Conservation (phyloP, 148 eudicot genomes). For the Cornus controversa region DNA sequence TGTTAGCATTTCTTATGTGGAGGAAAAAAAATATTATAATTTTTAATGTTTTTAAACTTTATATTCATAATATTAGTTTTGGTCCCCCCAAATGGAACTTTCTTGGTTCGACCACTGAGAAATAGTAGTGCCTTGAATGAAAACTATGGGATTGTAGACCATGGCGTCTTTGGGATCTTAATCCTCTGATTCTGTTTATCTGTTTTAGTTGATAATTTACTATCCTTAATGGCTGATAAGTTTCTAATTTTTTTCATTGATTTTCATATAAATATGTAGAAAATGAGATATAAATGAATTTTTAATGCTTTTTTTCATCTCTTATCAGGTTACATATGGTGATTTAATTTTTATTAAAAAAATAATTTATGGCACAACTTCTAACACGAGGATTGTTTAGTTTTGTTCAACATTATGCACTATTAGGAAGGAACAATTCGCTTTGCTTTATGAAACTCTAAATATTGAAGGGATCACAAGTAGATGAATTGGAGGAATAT, state of each 20-base stretch:
- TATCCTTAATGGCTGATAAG: neutral
- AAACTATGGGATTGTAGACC: neutral
- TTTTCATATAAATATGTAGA: neutral
- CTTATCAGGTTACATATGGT: too few relatives aligned
- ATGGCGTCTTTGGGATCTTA: neutral
- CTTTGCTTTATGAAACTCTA: neutral
- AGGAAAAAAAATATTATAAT: too few relatives aligned
- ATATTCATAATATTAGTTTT: too few relatives aligned
- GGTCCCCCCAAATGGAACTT: too few relatives aligned
- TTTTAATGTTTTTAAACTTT: too few relatives aligned
- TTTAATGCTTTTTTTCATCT: neutral
- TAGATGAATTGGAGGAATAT: neutral
- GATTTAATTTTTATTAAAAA: too few relatives aligned
- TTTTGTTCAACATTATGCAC: neutral
- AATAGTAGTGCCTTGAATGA: neutral
- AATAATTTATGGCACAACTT: neutral
- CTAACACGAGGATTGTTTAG: neutral
- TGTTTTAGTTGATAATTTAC: neutral
- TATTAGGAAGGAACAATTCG: neutral
- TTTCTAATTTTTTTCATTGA: neutral
- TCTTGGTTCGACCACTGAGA: too few relatives aligned
- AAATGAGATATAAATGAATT: neutral
- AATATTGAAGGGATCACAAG: neutral
- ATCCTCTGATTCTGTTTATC: neutral
- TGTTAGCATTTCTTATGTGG: too few relatives aligned